Conservation (phyloP, 768 basidiomycete species). For the Cystobasidium tubakii region DNA sequence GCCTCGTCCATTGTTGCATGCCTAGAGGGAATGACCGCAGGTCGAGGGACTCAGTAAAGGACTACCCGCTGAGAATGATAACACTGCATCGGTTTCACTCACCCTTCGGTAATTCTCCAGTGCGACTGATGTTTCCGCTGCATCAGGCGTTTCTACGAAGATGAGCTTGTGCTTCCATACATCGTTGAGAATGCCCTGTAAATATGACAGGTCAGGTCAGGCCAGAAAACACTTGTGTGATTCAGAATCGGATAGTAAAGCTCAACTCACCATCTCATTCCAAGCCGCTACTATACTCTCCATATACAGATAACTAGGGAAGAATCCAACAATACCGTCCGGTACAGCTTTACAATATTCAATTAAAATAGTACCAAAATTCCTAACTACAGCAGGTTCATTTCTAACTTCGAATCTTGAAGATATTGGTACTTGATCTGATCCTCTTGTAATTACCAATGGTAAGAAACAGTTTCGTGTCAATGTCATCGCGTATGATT, state of each 20-base stretch:
- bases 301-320: constrained; percentile 99
- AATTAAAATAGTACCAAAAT: constrained; percentile 94
- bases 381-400: constrained; percentile 96
- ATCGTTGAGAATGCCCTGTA: constrained; percentile 92
- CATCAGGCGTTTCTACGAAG: constrained; percentile 98
- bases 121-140: constrained; percentile 96
- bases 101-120: constrained; percentile 94
- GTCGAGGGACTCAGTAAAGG: no score
- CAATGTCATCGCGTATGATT: constrained; percentile 95
- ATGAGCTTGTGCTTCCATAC: constrained; percentile 99
- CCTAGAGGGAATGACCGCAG: constrained; percentile 53
- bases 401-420: constrained; percentile 98
- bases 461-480: constrained; percentile 94
- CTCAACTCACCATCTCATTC: constrained; percentile 89
- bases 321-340: constrained; percentile 97
- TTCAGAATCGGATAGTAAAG: not conserved
- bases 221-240: no score
- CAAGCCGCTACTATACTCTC: constrained; percentile 99
- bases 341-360: constrained; percentile 98
- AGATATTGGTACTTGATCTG: constrained; percentile 96
- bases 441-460: constrained; percentile 92
- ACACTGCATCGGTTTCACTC: constrained; percentile 39
- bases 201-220: no score
- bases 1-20: constrained; percentile 96
- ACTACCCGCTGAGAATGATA: no score